Evolutionary conservation across 1,139 yeast species (phyloP), one percentile per base, ranked within the genome.

Genomic region (Geotrichum klebahnii): DNA sequence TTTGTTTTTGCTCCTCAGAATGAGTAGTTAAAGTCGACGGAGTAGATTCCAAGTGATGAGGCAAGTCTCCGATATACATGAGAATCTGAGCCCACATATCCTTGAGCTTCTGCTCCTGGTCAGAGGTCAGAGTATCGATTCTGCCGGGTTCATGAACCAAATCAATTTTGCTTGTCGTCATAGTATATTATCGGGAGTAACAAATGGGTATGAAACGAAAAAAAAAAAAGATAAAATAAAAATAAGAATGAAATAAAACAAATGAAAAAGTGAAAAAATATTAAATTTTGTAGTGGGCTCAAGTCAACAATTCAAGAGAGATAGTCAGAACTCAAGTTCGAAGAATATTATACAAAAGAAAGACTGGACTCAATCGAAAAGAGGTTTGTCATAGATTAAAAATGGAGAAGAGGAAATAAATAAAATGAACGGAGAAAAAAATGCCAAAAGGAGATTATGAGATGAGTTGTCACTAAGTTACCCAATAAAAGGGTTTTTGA

Each of bases 71-170:
- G 71, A 81, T 75, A 50, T 74, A 78, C 52, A 76, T 77, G 54
- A 86, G 68, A 43, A 83, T 61, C 55, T 80, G 77, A 36, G 84
- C 80, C 92, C 94, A 84, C 46, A 81, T 74, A 62, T 85, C 90
- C 67, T 87, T 87, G 59, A 88, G 73, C 36, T 73, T 73, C 50
- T 75, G 70, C 60, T 84, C 94, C 67, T 86, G 83, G 35, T 79
- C 81, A 1, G 73, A 67, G 10, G 81, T 76, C 44, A 87, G 70
- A 24, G 80, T 76, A 55, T 78, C 79, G 44, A 79, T 73, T 57
- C 85, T 76, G 9, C 90, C 90, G 6, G 52, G 52, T 24, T 44
- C 49, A 26, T 39, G 42, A 16, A 45, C 45, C 9, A 49, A 33
- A 16, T 39, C 23, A 12, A 45, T 28, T n/a, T 35, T 45, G 10